phyloP scores from a whole-genome alignment of 441 rosid species.

The Lepidium campestre region DNA sequence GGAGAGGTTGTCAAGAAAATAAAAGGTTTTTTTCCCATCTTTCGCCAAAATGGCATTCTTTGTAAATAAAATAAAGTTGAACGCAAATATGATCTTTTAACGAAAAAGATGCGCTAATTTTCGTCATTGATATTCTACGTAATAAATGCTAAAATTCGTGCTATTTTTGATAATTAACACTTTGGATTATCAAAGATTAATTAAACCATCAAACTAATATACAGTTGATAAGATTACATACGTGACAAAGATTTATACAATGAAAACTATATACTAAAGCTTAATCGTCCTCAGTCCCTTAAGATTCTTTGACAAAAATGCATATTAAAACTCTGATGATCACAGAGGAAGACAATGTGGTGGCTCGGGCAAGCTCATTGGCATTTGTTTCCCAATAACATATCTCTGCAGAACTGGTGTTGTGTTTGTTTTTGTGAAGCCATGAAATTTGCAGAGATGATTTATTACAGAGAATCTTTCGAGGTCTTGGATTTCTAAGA shows the following conservation, averaged over 20 bases:
- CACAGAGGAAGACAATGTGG: constrained; percentile 70
- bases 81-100: too few relatives aligned
- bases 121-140: too few relatives aligned
- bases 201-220: too few relatives aligned
- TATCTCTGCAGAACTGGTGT: constrained; percentile 50
- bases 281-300: not conserved
- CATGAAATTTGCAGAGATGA: constrained; percentile 74
- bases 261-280: constrained; percentile 8
- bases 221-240: not conserved
- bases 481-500: constrained; percentile 61
- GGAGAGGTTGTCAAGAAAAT: too few relatives aligned
- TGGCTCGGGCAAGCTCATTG: constrained; percentile 53
- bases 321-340: constrained; percentile 22
- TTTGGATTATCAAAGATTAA: too few relatives aligned
- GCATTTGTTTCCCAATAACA: constrained; percentile 48
- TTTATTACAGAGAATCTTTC: constrained; percentile 66
- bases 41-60: too few relatives aligned
- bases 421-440: constrained; percentile 35
- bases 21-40: too few relatives aligned
- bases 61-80: too few relatives aligned
- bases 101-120: too few relatives aligned
- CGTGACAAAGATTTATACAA: not conserved
- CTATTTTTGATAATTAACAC: too few relatives aligned
- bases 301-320: not conserved
- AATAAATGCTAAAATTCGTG: too few relatives aligned